Evolutionary conservation across 2,329 filamentous ascomycete species (phyloP).

Genomic region (Parasarocladium wereldwijsianum): DNA sequence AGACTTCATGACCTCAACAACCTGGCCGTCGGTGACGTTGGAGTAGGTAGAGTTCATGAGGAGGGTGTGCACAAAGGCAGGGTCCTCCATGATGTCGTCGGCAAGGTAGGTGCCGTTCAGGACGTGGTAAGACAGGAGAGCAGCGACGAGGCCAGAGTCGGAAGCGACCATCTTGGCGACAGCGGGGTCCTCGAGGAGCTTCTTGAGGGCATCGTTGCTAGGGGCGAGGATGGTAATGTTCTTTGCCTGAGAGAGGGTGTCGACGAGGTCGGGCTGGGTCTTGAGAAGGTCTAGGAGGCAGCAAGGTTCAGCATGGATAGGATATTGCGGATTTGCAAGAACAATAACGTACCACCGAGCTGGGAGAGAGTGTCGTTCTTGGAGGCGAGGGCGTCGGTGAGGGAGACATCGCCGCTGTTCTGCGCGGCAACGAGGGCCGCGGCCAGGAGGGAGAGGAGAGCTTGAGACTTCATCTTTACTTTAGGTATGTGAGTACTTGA

Average conservation of each 20-base stretch:
- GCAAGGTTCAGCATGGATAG: too few relatives aligned
- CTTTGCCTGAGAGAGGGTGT: constrained; percentile 6
- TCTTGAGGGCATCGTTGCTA: constrained; percentile 35
- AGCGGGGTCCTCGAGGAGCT: constrained; percentile 28
- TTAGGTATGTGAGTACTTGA: too few relatives aligned
- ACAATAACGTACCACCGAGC: constrained; percentile 9
- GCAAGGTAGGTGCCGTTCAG: constrained; percentile 27
- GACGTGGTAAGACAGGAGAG: constrained; percentile 43
- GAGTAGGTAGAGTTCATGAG: constrained; percentile 27
- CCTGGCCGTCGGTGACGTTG: constrained; percentile 27
- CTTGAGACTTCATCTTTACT: constrained; percentile 12
- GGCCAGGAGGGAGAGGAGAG: constrained; percentile 9
- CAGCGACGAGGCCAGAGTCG: constrained; percentile 21
- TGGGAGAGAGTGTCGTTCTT: constrained; percentile 14
- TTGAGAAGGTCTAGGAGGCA: constrained; percentile 12
- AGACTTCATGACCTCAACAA: constrained; percentile 23
- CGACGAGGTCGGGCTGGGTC: constrained; percentile 9
- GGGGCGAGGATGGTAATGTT: constrained; percentile 34
- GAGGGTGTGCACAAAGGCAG: constrained; percentile 22
- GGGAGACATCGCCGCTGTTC: constrained; percentile 8
- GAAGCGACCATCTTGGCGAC: constrained; percentile 23
- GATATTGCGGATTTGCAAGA: too few relatives aligned
- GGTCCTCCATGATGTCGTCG: constrained; percentile 15
- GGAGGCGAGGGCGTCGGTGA: constrained; percentile 11
- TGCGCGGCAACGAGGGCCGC: constrained; percentile 10